Conservation (phyloP, 1,139 yeast species). For the Suhomyces bokatorum region DNA sequence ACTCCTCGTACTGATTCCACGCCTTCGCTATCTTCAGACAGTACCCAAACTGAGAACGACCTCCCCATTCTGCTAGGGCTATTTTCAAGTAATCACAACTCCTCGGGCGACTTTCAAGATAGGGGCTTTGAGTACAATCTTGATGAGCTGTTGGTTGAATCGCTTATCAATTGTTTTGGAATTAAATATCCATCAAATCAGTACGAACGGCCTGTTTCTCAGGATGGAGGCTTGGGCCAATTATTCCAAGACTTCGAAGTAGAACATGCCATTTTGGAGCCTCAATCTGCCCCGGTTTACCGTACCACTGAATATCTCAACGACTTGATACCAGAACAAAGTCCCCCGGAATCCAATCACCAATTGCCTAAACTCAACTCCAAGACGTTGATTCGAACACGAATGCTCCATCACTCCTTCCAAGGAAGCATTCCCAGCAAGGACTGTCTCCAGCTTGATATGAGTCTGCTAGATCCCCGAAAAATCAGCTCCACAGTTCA, state of each 20-base stretch:
- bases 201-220: neutral
- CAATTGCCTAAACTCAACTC: neutral
- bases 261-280: neutral
- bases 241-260: neutral
- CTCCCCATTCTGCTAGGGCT: neutral
- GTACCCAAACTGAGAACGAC: neutral
- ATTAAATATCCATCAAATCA: neutral
- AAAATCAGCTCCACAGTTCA: conserved; percentile 9
- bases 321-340: too few species aligned
- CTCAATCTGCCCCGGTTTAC: too few species aligned
- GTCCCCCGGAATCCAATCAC: too few species aligned
- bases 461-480: conserved; percentile 6
- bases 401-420: neutral
- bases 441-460: conserved; percentile 1
- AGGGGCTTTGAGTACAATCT: neutral
- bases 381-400: neutral
- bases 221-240: neutral
- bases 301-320: too few species aligned
- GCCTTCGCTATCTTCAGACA: neutral
- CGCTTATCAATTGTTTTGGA: neutral
- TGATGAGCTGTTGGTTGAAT: neutral
- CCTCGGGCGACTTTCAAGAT: neutral
- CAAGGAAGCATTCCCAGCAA: neutral
- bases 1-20: neutral
- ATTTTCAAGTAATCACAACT: neutral